Evolutionary conservation across 768 basidiomycete genomes (phyloP).

Genomic region (Podaxis rugospora): DNA sequence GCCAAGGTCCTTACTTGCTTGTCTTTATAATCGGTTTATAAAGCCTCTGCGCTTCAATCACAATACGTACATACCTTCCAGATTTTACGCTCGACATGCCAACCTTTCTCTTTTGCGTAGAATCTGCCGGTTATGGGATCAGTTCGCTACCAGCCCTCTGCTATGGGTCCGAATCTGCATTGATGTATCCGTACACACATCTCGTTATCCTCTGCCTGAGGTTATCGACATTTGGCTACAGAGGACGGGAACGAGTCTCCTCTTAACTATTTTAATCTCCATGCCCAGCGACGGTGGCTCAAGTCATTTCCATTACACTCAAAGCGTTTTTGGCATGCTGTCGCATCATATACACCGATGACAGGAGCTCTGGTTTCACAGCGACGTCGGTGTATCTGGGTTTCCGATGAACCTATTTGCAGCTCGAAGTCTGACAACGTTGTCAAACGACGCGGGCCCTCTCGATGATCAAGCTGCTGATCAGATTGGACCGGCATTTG

Average conservation of each 20-base stretch:
- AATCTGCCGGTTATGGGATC: not conserved
- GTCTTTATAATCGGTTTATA: not conserved
- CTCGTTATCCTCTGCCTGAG: not conserved
- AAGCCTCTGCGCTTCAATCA: not conserved
- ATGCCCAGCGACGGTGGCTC: not conserved
- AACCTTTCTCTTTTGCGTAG: not conserved
- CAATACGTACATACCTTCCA: not conserved
- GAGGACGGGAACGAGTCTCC: not conserved
- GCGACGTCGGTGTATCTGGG: not conserved
- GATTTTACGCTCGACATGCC: not conserved
- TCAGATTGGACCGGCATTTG: not conserved
- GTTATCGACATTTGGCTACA: not conserved
- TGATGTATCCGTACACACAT: not conserved
- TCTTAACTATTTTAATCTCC: not conserved
- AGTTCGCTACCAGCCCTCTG: not conserved
- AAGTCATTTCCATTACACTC: not conserved
- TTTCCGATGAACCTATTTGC: not conserved
- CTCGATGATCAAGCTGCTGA: not conserved
- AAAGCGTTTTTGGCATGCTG: not conserved
- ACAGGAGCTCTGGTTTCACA: not conserved
- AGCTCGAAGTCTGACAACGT: not conserved
- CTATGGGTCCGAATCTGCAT: not conserved
- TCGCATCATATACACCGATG: not conserved
- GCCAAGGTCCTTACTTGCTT: not conserved
- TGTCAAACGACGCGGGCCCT: not conserved